These are phyloP conservation scores for Chiua sp. DNA, from an alignment of 1,284 basidiomycete species.

Conservation along the genomic window DNA sequence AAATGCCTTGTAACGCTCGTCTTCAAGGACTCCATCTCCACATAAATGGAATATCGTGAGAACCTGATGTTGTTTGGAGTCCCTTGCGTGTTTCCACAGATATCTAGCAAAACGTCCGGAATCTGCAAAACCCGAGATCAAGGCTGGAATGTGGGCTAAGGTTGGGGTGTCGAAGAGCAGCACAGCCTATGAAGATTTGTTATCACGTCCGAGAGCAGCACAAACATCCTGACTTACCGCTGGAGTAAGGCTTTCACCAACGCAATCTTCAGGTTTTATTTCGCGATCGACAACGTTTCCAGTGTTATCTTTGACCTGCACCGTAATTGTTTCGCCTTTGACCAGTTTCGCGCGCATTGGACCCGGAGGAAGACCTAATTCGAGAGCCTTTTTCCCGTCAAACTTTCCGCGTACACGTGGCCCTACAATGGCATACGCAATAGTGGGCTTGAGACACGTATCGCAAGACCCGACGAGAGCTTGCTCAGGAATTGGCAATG, in stretches of 20 bases:
- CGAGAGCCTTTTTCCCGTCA: constrained; percentile 68
- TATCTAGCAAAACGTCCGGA: constrained; percentile 57
- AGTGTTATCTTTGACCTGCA: constrained; percentile 52
- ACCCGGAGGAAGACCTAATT: constrained; percentile 71
- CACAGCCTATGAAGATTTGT: constrained; percentile 47
- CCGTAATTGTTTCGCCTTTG: constrained; percentile 60
- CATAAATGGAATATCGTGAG: constrained; percentile 70
- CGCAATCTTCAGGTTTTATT: constrained; percentile 63
- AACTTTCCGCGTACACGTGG: constrained; percentile 89
- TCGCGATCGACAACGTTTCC: constrained; percentile 44
- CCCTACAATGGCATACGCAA: constrained; percentile 81
- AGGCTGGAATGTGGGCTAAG: constrained; percentile 59
- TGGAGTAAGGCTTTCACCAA: constrained; percentile 57
- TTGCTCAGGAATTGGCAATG: constrained; percentile 29
- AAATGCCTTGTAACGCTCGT: constrained; percentile 74
- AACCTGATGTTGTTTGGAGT: constrained; percentile 51
- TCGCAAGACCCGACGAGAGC: constrained; percentile 26
- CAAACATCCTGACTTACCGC: constrained; percentile 44
- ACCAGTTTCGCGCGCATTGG: constrained; percentile 50
- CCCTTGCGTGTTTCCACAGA: constrained; percentile 47
- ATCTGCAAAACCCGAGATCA: constrained; percentile 59
- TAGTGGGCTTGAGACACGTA: constrained; percentile 41
- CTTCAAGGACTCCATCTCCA: constrained; percentile 70
- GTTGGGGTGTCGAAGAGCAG: constrained; percentile 69
- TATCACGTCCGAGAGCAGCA: background rate